Evolutionary conservation across 2,329 filamentous ascomycete genomes (phyloP).

Genomic region (Aschersonia sp.): DNA sequence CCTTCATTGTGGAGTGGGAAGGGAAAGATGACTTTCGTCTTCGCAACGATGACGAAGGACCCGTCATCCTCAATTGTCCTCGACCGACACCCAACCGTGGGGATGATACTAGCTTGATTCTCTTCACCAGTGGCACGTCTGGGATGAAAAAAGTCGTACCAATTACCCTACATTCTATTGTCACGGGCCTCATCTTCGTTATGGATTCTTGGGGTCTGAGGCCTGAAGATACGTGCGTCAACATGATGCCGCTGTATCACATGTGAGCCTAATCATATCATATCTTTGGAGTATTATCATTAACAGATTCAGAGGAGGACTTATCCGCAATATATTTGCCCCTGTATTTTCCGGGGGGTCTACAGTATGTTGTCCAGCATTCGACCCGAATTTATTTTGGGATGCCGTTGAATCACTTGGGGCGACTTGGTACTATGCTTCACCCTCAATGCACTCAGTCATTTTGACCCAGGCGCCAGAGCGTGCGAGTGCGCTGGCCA

Average conservation of each 20-base stretch:
- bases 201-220: constrained; percentile 37
- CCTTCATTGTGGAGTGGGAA: constrained; percentile 23
- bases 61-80: constrained; percentile 1
- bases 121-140: constrained; percentile 43
- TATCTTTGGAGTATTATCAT: not conserved
- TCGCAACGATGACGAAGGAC: constrained; percentile 5
- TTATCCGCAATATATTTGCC: constrained; percentile 39
- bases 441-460: constrained; percentile 40
- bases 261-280: constrained; percentile 23
- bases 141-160: constrained; percentile 45
- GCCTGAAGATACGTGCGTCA: constrained; percentile 32
- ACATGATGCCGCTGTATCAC: constrained; percentile 46
- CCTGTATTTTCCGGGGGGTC: constrained; percentile 38
- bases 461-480: constrained; percentile 30
- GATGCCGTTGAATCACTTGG: constrained; percentile 30
- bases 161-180: constrained; percentile 32
- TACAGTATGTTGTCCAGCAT: constrained; percentile 36
- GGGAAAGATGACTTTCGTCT: constrained; percentile 21
- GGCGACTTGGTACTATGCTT: constrained; percentile 44
- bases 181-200: constrained; percentile 34
- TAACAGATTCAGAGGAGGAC: constrained; percentile 25
- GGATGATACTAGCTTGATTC: constrained; percentile 33
- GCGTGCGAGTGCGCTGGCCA: constrained; percentile 22
- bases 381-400: constrained; percentile 41
- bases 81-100: constrained; percentile 20